Base-by-base conservation (phyloP, 225 moss, liverwort and hornwort genomes). In the Physcomitrellopsis africana region DNA sequence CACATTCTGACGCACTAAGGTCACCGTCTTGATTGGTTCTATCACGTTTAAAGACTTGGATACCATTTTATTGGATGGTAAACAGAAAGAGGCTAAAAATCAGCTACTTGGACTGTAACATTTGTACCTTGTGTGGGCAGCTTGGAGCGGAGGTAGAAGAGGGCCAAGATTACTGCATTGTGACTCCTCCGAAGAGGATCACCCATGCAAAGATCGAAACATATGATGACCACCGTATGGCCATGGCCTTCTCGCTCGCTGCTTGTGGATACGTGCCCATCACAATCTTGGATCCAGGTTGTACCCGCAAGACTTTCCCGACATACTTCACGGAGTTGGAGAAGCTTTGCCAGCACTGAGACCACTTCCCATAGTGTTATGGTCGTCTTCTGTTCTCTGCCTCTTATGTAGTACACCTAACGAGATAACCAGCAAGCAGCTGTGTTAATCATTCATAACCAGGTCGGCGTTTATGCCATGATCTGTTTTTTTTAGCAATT, bases 171-270 rank as follows among this genome's bases (percentile, higher is more conserved):
- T 91, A 93, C 69, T 99, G 93, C 75, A 89, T 95, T 26, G 92
- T 99, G 55, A 93, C 84, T 2, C 93, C 97, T 1, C 95, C 93
- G 0, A 83, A 87, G 60, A 86, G 45, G 9, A 76, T 90, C 1
- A 80, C 53, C 27, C 73, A 85, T 29, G 86, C 89, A 55, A 80
- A 88, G 37, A 88, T 99, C 14, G 88, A 93, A 55, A 94, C 94
- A 0, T 93, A 94, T 17, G 97, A 99, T 46, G 97, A 95, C 74
- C 97, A 99, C 69, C 90, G 97, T 0, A 93, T 99, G 95, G 97
- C 97, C 6, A 99, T 93, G 97, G 95, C 97, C 0, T 99, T 99
- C 20, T 93, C 93, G 17, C 85, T 99, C 8, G 92, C 80, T 10
- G 91, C 95, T 0, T 95, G 94, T 60, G 95, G 92, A 46, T 82